These are phyloP conservation scores for Canariomyces notabilis DNA, from an alignment of 2,329 filamentous ascomycete genomes.

Conservation along the genomic window DNA sequence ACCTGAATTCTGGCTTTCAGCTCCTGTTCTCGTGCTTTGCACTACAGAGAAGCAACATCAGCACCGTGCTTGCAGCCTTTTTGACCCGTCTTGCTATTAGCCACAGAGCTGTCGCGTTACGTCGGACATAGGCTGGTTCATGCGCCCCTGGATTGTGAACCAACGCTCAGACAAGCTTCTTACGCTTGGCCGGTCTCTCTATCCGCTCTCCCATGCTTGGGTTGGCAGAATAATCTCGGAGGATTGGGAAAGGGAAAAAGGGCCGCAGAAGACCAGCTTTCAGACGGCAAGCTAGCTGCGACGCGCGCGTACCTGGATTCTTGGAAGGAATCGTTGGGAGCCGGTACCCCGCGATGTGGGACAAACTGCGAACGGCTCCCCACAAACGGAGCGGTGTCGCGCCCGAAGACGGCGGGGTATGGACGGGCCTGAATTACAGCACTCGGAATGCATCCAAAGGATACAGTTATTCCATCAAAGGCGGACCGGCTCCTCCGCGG, in stretches of 20 bases:
- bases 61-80: neutral
- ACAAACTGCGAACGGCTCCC: constrained; percentile 30
- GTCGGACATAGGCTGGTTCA: constrained; percentile 14
- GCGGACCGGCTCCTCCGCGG: constrained; percentile 30
- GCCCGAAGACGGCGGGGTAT: constrained; percentile 22
- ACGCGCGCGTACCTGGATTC: neutral
- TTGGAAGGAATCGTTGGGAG: constrained; percentile 6
- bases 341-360: constrained; percentile 35
- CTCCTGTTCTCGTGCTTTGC: neutral
- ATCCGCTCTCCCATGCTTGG: constrained; percentile 6
- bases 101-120: neutral
- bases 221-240: constrained; percentile 9
- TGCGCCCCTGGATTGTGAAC: constrained; percentile 18
- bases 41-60: neutral
- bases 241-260: constrained; percentile 5
- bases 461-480: constrained; percentile 36
- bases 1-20: constrained; percentile 2
- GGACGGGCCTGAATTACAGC: constrained; percentile 18
- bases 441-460: constrained; percentile 18
- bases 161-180: constrained; percentile 22
- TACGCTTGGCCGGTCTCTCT: constrained; percentile 13
- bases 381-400: constrained; percentile 16
- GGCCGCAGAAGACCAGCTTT: neutral
- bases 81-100: too few species aligned
- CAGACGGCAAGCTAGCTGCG: neutral